Conservation (phyloP, 2,329 filamentous ascomycete species). For the Bipolaris bicolor region DNA sequence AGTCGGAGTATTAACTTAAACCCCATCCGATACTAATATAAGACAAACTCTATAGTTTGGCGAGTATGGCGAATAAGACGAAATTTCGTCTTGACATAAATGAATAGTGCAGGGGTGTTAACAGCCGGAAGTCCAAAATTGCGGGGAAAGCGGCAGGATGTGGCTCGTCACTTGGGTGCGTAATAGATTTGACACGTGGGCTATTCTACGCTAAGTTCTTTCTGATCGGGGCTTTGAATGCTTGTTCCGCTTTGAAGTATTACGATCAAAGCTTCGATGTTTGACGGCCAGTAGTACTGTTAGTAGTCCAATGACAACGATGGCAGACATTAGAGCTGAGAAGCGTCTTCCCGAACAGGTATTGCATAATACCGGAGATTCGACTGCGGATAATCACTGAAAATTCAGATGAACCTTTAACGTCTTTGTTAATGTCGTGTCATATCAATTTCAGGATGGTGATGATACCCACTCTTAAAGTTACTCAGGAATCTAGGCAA, state of each 20-base stretch:
- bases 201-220: conserved; percentile 6
- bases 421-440: not conserved
- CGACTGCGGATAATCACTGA: not conserved
- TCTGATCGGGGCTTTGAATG: conserved; percentile 5
- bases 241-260: conserved; percentile 18
- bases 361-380: not conserved
- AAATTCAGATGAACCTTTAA: not conserved
- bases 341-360: not conserved
- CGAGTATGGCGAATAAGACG: conserved; percentile 3
- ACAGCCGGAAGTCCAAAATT: conserved; percentile 30
- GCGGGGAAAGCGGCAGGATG: conserved; percentile 24
- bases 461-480: not conserved
- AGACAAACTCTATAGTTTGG: conserved; percentile 9
- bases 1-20: conserved; percentile 13
- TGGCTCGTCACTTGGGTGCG: conserved; percentile 16
- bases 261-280: conserved; percentile 2
- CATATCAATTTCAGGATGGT: not conserved
- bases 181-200: conserved; percentile 21
- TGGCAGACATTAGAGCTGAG: not conserved
- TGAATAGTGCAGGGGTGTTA: conserved; percentile 34
- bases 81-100: conserved; percentile 21
- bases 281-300: not conserved
- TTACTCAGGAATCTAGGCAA: not conserved
- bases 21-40: conserved; percentile 1
- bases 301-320: not conserved